Evolutionary conservation across 2,329 filamentous ascomycete species (phyloP), one percentile per base, ranked within the genome.

Genomic region (Thielaviopsis cerberus): DNA sequence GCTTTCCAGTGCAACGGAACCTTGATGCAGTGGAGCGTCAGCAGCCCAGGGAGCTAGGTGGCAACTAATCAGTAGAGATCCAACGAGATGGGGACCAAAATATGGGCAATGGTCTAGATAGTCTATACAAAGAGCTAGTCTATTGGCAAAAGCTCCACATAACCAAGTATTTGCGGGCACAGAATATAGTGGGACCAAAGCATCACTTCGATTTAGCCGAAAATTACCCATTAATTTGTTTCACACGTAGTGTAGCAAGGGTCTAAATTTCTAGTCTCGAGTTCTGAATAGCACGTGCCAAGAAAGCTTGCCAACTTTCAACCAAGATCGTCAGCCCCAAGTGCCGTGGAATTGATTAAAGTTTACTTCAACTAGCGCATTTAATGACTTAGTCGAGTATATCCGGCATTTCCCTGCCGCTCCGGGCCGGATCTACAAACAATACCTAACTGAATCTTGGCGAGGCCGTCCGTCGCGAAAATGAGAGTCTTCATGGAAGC

Each of bases 401-500:
- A 41, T 13, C n/a, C 13, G 34, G 34, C 34, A 41, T 41, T 41
- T 41, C n/a, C 34, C 34, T n/a, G 34, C 34, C 34, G 34, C 34
- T 4, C 15, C 34, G 34, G 34, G 34, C 34, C n/a, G 34, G 34
- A 41, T 17, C 34, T 17, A n/a, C 34, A 17, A 41, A 4, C 15
- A 41, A 41, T 41, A 37, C 11, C 10, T 17, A 17, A 41, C 34
- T 2, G 34, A 30, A 30, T 4, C 34, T n/a, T n/a, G n/a, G n/a
- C n/a, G n/a, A n/a, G n/a, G 13, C 34, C 15, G 15, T 5, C 34
- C 34, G n/a, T 20, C 37, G 34, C 41, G 30, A 60, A 60, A 57
- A 96, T 96, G 90, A 83, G 92, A 74, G 85, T 90, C 73, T 96
- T 95, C 75, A 94, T 96, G 88, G 89, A 94, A 73, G 91, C 94